Conservation (phyloP, 306 rosid species). For the Phaseolus lunatus region DNA sequence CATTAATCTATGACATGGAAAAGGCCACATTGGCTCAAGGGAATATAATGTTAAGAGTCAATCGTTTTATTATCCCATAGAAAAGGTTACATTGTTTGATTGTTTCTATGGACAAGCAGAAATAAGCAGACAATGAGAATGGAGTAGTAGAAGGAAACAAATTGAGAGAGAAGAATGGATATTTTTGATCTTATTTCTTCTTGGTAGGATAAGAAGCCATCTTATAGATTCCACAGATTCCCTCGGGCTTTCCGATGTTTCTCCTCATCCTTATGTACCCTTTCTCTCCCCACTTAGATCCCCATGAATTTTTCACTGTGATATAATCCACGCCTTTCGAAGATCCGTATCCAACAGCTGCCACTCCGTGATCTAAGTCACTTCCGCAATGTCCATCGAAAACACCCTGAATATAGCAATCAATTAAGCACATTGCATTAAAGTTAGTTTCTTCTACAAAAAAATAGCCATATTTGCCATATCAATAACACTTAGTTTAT, state of each 20-base stretch:
- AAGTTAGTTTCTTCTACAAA: not conserved
- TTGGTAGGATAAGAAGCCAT: slow-evolving; percentile 95
- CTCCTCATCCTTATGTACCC: slow-evolving; percentile 86
- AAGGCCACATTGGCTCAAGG: not conserved
- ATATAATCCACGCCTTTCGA: slow-evolving; percentile 77
- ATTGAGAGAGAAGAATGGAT: not conserved
- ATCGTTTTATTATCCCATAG: slow-evolving; percentile 31
- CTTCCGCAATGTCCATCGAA: slow-evolving; percentile 83
- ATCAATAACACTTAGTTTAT: not conserved
- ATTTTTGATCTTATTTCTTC: slow-evolving; percentile 42
- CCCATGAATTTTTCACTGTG: slow-evolving; percentile 90
- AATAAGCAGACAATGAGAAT: slow-evolving; percentile 19
- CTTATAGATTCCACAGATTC: slow-evolving; percentile 82
- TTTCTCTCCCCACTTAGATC: slow-evolving; percentile 93
- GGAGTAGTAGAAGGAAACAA: not conserved
- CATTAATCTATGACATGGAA: not conserved
- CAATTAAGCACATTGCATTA: not conserved
- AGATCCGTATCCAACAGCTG: slow-evolving; percentile 91
- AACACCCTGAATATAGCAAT: slow-evolving; percentile 62
- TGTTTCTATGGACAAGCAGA: slow-evolving; percentile 32
- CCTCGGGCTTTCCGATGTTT: slow-evolving; percentile 76
- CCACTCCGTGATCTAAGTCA: slow-evolving; percentile 89
- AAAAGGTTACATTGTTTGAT: slow-evolving; percentile 42
- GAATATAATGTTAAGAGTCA: not conserved
- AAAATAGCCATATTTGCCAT: not conserved